Evolutionary conservation across 75 land plant genomes (phyloP), one percentile per base, ranked within the genome.

Genomic region (Adiantum capillusveneris): DNA sequence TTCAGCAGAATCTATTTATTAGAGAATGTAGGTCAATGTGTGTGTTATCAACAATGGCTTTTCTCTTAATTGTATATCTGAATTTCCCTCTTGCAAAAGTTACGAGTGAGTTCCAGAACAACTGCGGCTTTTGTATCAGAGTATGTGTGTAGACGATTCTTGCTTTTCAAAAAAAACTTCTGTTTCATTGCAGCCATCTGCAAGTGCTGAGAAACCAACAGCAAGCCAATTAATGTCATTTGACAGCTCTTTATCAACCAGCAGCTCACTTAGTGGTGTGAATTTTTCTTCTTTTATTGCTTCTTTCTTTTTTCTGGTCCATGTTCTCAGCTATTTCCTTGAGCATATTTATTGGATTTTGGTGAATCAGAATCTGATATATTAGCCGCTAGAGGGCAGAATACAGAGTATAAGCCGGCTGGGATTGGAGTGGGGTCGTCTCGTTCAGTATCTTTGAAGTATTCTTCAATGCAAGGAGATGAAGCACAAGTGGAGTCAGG

Each of bases 361-460:
- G 5, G 12, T 46, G 5, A 2, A 18, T n/a, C 50, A 46, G 50
- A 46, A 46, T 18, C 50, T 2, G 50, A 46, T 46, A 46, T 34
- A 5, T 34, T 34, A 34, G 37, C 37, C 9, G 37, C 9, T 34
- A 34, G 37, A 34, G 12, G 22, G 17, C 50, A 46, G 50, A 21
- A 46, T 46, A 6, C 14, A n/a, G 50, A 46, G 50, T 3, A 18
- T 17, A 46, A n/a, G 14, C 37, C 37, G 3, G 37, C 37, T 5
- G 37, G 50, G 50, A 46, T 18, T 17, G 18, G 22, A 18, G 55
- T 5, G 21, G 55, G 55, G 24, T 53, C 55, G 5, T 18, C 55
- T 12, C 25, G 55, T 19, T 18, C 55, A 25, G 28, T 26, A 22
- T 26, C 55, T 53, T 26, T 26, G 55, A 53, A 53, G 55, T 53